These are phyloP conservation scores for Drechslera avenae DNA, from an alignment of 2,329 filamentous ascomycete species.

Conservation along the genomic window DNA sequence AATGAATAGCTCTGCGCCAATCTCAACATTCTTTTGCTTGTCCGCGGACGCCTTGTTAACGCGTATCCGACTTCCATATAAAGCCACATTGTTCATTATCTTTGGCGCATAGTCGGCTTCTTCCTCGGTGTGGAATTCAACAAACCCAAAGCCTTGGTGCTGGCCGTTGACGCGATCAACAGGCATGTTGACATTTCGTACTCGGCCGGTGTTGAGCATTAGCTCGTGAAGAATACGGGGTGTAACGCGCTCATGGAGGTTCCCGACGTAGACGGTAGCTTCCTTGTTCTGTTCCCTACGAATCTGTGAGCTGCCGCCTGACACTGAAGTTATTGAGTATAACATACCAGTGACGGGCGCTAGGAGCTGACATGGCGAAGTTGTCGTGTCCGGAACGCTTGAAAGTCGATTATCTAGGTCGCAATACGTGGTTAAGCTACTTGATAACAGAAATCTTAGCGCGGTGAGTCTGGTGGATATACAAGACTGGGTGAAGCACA, in stretches of 20 bases:
- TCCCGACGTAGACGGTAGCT: slow-evolving; percentile 96
- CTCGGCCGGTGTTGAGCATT: slow-evolving; percentile 96
- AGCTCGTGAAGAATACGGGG: slow-evolving; percentile 94
- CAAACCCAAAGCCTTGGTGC: slow-evolving; percentile 98
- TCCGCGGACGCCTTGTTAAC: slow-evolving; percentile 95
- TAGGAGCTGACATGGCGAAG: slow-evolving; percentile 59
- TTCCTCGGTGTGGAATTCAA: slow-evolving; percentile 94
- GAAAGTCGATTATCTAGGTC: not conserved
- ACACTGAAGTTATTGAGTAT: not conserved
- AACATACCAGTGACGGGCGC: slow-evolving; percentile 76
- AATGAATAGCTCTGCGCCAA: slow-evolving; percentile 95
- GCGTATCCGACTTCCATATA: slow-evolving; percentile 92
- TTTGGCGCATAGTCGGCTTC: slow-evolving; percentile 96
- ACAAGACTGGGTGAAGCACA: slow-evolving; percentile 2
- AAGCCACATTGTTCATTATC: slow-evolving; percentile 92
- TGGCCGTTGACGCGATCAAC: slow-evolving; percentile 97
- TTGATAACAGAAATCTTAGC: not conserved
- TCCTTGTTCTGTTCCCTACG: slow-evolving; percentile 85
- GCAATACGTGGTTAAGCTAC: not conserved
- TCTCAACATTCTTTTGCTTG: slow-evolving; percentile 90
- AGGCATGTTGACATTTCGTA: slow-evolving; percentile 96
- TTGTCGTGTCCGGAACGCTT: not conserved
- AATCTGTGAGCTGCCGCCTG: slow-evolving; percentile 21
- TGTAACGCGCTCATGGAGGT: slow-evolving; percentile 94
- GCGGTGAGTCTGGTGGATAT: slow-evolving; percentile 11